Conservation (phyloP, 129 eudicot species). For the Gnaphalium uliginosum region DNA sequence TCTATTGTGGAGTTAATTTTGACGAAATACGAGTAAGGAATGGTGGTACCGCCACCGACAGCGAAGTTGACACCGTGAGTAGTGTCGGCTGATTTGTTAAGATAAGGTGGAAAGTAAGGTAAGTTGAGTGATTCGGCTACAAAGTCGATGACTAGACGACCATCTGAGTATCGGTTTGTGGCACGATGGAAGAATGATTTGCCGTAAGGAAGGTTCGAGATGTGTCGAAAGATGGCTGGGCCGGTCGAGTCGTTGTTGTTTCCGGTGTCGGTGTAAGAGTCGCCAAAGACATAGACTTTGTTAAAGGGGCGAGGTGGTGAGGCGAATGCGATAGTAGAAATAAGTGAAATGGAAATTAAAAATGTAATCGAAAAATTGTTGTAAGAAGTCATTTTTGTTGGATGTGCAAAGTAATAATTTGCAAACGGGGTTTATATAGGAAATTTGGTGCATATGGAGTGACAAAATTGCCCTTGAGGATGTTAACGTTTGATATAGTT, state of each 20-base stretch:
- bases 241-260: slow-evolving; percentile 28
- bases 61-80: slow-evolving; percentile 33
- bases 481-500: background rate
- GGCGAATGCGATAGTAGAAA: background rate
- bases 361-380: slow-evolving; percentile 1
- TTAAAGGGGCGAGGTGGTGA: background rate
- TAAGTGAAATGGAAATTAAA: background rate
- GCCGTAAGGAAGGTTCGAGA: slow-evolving; percentile 39
- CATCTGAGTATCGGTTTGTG: slow-evolving; percentile 49
- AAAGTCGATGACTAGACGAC: slow-evolving; percentile 53
- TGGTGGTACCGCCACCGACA: slow-evolving; percentile 39
- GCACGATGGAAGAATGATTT: slow-evolving; percentile 42
- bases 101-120: slow-evolving; percentile 3
- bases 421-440: background rate
- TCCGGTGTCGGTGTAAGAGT: slow-evolving; percentile 57
- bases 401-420: background rate
- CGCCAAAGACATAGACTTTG: slow-evolving; percentile 38
- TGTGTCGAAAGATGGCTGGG: slow-evolving; percentile 28
- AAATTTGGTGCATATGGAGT: background rate
- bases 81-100: background rate
- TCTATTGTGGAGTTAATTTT: slow-evolving; percentile 17
- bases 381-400: background rate
- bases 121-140: slow-evolving; percentile 23
- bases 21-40: slow-evolving; percentile 27
- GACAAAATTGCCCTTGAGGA: too few relatives aligned